Evolutionary conservation across 2,329 filamentous ascomycete genomes (phyloP), one percentile per base, ranked within the genome.

Genomic region (Neoscytalidium dimidiatum): DNA sequence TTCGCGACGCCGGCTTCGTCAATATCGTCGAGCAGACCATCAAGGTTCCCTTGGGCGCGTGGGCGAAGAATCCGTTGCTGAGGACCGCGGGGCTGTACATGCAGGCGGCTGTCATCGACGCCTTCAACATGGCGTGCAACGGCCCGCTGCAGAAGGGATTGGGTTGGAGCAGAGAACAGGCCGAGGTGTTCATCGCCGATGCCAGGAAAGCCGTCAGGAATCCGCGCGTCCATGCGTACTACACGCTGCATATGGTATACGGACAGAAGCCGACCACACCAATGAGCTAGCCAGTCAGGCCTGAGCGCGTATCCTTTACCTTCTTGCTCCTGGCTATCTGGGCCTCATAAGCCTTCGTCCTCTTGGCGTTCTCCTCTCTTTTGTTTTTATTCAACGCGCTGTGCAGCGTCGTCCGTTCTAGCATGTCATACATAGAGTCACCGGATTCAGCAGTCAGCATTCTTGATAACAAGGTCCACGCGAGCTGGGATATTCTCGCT

Each of bases 1-100:
- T 81, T 13, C 70, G 74, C 7, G 72, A 73, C 5, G 78, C 75
- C 0, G 81, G 81, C 4, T 82, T 82, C 68, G 72, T 77, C 28
- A 79, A 83, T 48, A 77, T 83, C 14, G 70, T 77, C 57, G 74
- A 79, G 23, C 62, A 70, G 26, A 65, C 69, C 5, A 69, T 69
- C 49, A 73, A 71, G 66, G 57, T 73, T 3, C 73, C 71, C 29
- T 70, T 74, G 67, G 72, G 72, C 2, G 26, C 67, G 4, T 74
- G 72, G 72, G 65, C 69, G 3, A 69, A 70, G 66, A 68, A 71
- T 51, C 21, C 41, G 19, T 38, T 64, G 41, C 62, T 64, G 28
- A 67, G 65, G 62, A 69, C 60, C 3, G 57, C 67, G 23, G 69
- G 69, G 3, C 51, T 67, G 14, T 70, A 68, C 73, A 81, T 79